Percentiles rank a stretch among this genome's conserved stretches.
Evolutionary conservation across 106 monocot genomes (phyloP).

Genomic region (Dendrobium officinale): DNA sequence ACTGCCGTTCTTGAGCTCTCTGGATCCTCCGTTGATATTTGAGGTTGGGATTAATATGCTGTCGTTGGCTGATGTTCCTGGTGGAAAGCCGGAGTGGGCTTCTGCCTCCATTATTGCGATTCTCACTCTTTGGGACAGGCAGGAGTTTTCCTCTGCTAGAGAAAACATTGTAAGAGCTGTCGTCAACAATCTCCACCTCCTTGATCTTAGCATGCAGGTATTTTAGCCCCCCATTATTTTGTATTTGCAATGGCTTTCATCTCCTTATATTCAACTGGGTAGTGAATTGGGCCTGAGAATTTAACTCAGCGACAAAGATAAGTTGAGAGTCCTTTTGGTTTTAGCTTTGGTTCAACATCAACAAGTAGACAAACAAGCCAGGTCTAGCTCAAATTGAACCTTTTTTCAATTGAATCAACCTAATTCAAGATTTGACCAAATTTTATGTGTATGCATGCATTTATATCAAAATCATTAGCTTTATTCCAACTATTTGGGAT

Average conservation of each 20-base stretch:
- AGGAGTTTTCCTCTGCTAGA: conserved; percentile 89
- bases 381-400: not conserved
- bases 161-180: conserved; percentile 96
- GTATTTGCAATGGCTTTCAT: not conserved
- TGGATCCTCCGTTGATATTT: conserved; percentile 91
- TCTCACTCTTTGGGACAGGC: conserved; percentile 92
- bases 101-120: conserved; percentile 88
- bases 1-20: conserved; percentile 81
- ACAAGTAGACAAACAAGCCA: not conserved
- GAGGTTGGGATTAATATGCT: conserved; percentile 98
- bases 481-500: not conserved
- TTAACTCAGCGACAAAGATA: not conserved
- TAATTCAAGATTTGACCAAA: not conserved
- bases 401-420: not conserved
- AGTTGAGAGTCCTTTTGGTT: not conserved
- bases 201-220: conserved; percentile 99
- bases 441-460: not conserved
- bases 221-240: not conserved
- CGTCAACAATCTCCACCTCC: conserved; percentile 83
- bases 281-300: not conserved
- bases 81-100: conserved; percentile 99
- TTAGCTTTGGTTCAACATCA: not conserved
- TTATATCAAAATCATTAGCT: not conserved
- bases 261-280: not conserved
- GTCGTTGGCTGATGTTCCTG: conserved; percentile 91